These are phyloP conservation scores for Apocynum venetum DNA, from an alignment of 257 asterid species.

Conservation along the genomic window DNA sequence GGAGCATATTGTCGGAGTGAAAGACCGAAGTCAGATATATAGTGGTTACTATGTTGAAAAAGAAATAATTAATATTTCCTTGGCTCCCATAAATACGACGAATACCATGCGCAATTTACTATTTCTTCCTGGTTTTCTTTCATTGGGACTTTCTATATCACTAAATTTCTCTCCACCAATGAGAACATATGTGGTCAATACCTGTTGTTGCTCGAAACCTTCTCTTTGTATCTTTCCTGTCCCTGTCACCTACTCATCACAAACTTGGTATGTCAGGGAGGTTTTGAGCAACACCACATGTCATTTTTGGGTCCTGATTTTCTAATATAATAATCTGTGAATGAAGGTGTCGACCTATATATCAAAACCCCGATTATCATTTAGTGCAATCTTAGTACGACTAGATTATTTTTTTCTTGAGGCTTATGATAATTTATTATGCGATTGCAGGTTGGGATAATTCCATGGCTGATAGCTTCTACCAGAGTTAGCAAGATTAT, in stretches of 20 bases:
- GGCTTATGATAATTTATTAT: slow-evolving; percentile 16
- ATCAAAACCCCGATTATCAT: background rate
- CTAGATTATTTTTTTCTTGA: background rate
- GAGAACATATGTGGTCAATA: background rate
- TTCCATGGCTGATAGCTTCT: slow-evolving; percentile 81
- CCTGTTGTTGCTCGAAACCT: background rate
- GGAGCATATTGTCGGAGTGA: too few relatives aligned
- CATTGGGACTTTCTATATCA: background rate
- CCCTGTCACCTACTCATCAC: too few relatives aligned
- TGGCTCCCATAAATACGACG: background rate
- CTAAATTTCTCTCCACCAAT: background rate
- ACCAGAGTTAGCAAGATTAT: slow-evolving; percentile 72
- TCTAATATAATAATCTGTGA: background rate
- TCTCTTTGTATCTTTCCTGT: too few relatives aligned
- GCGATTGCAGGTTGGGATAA: slow-evolving; percentile 76
- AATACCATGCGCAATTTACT: background rate
- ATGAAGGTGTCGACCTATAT: background rate
- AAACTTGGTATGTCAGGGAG: too few relatives aligned
- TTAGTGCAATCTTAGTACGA: background rate
- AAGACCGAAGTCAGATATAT: background rate
- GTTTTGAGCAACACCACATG: too few relatives aligned
- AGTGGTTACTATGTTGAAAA: too few relatives aligned
- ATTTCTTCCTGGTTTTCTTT: background rate
- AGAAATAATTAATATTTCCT: background rate
- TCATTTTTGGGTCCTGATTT: background rate